Conservation (phyloP, 192 early-diverging fungal species). For the Linderina pennispora region DNA sequence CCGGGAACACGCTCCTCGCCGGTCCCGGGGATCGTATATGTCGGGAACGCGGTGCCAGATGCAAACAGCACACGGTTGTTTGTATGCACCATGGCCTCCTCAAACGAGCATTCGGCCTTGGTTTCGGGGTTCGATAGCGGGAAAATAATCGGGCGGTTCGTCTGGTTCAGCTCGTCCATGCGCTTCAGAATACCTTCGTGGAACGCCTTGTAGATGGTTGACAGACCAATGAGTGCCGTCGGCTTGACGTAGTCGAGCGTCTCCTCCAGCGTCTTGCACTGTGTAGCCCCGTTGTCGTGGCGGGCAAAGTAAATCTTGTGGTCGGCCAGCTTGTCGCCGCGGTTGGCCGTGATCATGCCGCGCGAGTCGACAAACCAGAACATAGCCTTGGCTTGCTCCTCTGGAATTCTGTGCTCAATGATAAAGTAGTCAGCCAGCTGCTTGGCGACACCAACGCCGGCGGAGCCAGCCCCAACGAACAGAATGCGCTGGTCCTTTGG, state of each 20-base stretch:
- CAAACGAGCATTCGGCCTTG: constrained; percentile 93
- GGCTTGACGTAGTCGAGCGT: constrained; percentile 84
- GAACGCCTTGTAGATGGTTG: constrained; percentile 75
- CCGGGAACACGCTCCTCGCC: constrained; percentile 53
- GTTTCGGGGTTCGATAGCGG: constrained; percentile 81
- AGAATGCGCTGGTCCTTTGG: constrained; percentile 78
- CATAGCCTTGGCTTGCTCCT: constrained; percentile 53
- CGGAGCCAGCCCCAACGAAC: constrained; percentile 92
- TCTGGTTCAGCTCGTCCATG: constrained; percentile 65
- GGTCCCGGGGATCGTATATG: constrained; percentile 54
- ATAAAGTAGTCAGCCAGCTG: constrained; percentile 81
- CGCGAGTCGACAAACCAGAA: constrained; percentile 88
- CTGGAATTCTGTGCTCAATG: constrained; percentile 64
- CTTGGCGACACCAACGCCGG: constrained; percentile 91
- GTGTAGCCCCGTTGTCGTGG: constrained; percentile 73
- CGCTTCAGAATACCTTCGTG: constrained; percentile 58
- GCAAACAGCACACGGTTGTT: constrained; percentile 82
- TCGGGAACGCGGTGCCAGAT: constrained; percentile 88
- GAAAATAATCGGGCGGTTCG: constrained; percentile 74
- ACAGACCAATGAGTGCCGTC: constrained; percentile 85
- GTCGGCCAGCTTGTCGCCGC: constrained; percentile 74
- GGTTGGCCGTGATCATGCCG: constrained; percentile 83
- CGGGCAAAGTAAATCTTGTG: constrained; percentile 89
- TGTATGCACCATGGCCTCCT: constrained; percentile 74
- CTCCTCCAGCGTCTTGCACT: constrained; percentile 66